phyloP scores from a whole-genome alignment of 2,329 filamentous ascomycete species.

The Erysiphe pulchra region DNA sequence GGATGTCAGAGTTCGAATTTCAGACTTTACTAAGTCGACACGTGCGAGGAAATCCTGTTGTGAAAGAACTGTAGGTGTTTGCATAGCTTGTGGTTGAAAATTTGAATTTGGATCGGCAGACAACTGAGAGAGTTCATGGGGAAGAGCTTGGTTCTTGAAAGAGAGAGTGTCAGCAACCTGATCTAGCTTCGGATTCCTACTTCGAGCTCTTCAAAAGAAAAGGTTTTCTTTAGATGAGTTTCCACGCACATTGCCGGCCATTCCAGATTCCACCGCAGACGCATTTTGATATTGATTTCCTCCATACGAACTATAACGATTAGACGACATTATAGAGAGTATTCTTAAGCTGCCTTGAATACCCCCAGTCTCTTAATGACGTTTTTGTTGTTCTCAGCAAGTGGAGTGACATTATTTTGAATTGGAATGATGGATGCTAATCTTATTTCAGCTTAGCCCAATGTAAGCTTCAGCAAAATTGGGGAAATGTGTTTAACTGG shows the following conservation, averaged over 20 bases:
- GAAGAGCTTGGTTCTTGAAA: slow-evolving; percentile 5
- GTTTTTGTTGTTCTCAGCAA: too few relatives aligned
- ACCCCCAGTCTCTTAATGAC: too few relatives aligned
- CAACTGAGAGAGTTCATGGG: slow-evolving; percentile 6
- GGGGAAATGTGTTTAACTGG: too few relatives aligned
- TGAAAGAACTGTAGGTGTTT: slow-evolving; percentile 20
- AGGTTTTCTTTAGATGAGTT: background rate
- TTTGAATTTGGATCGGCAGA: background rate
- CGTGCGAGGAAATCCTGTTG: slow-evolving; percentile 43
- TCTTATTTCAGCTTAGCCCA: too few relatives aligned
- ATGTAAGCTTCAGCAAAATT: too few relatives aligned
- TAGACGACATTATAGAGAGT: slow-evolving; percentile 26
- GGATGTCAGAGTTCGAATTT: slow-evolving; percentile 39
- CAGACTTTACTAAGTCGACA: slow-evolving; percentile 37
- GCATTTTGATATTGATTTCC: slow-evolving; percentile 35
- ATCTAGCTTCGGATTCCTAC: background rate
- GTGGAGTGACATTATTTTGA: too few relatives aligned
- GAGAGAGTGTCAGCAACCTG: background rate
- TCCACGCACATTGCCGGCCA: background rate
- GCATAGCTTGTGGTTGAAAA: background rate
- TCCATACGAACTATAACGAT: slow-evolving; percentile 27
- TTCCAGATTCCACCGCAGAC: slow-evolving; percentile 16
- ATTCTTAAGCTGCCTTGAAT: too few relatives aligned
- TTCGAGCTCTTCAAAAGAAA: background rate
- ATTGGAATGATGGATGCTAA: too few relatives aligned